Conservation (phyloP, 805 yeast genomes). For the Barnettozyma vustinii region DNA sequence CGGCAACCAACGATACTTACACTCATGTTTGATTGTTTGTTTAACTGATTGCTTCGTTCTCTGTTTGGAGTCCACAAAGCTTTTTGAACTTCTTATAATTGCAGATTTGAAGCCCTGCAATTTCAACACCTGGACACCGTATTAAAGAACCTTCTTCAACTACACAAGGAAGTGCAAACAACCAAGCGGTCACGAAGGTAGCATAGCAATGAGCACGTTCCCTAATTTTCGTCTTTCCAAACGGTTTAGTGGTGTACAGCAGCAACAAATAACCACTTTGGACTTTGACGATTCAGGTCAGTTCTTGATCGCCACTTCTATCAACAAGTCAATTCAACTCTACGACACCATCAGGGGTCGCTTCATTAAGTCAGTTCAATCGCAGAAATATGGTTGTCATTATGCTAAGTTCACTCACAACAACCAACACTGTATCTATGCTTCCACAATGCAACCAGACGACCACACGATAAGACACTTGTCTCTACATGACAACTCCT, state of each 20-base stretch:
- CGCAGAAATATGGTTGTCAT: constrained; percentile 91
- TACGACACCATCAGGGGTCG: constrained; percentile 71
- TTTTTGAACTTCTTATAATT: not conserved
- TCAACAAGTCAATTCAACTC: constrained; percentile 77
- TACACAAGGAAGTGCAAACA: not conserved
- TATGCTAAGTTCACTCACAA: constrained; percentile 79
- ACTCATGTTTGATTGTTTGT: not conserved
- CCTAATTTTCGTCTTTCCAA: constrained; percentile 37
- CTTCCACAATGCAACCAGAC: constrained; percentile 65
- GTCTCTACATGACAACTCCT: constrained; percentile 71
- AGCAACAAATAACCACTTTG: constrained; percentile 51
- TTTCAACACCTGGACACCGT: constrained; percentile 3
- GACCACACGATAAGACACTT: constrained; percentile 74
- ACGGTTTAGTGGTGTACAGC: constrained; percentile 32
- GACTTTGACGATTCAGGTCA: constrained; percentile 85
- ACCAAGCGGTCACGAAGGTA: not conserved
- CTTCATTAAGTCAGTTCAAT: constrained; percentile 60
- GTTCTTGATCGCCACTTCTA: constrained; percentile 66
- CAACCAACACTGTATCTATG: constrained; percentile 67
- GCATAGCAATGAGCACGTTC: constrained; percentile 2
- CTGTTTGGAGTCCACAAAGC: not conserved
- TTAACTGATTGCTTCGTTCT: not conserved
- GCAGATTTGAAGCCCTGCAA: not conserved
- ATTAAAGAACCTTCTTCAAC: not conserved
- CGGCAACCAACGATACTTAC: not conserved